Evolutionary conservation across 23 red algal species (phyloP).

Genomic region (Gracilaria gracilis): DNA sequence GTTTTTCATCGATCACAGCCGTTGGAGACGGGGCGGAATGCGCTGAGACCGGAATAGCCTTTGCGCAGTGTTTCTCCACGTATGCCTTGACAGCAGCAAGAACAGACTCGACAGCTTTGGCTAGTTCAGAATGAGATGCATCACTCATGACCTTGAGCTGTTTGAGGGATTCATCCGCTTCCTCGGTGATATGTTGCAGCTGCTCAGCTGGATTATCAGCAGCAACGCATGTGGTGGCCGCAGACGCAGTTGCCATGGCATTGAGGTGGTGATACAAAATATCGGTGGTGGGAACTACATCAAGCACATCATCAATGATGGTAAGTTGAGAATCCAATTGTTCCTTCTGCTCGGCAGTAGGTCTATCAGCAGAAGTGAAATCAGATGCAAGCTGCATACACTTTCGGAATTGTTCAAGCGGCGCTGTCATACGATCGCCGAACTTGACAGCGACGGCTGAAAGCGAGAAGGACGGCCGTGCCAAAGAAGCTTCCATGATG

Average conservation of each 20-base stretch:
- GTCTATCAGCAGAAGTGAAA: constrained; percentile 20
- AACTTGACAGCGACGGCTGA: constrained; percentile 36
- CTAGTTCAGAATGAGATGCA: constrained; percentile 40
- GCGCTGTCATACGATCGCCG: constrained; percentile 48
- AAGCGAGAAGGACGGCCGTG: constrained; percentile 25
- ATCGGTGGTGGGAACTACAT: constrained; percentile 32
- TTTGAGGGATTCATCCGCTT: constrained; percentile 4
- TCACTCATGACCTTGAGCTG: constrained; percentile 37
- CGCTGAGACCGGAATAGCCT: neutral
- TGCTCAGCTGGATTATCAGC: constrained; percentile 43
- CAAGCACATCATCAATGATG: constrained; percentile 44
- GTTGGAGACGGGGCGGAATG: neutral
- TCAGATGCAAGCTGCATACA: constrained; percentile 32
- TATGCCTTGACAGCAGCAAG: constrained; percentile 15
- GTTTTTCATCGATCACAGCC: neutral
- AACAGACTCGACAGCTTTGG: constrained; percentile 26
- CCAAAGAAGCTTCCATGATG: constrained; percentile 21
- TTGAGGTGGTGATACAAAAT: constrained; percentile 56
- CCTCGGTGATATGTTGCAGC: constrained; percentile 20
- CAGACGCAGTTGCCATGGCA: constrained; percentile 24
- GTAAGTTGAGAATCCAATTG: constrained; percentile 34
- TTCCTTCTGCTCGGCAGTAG: constrained; percentile 7
- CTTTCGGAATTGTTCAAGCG: constrained; percentile 39
- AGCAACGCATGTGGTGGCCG: constrained; percentile 37
- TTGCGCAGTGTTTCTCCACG: constrained; percentile 21